A percentile compares a stretch with the other conserved stretches of the same genome.
Evolutionary conservation across 106 monocot species (phyloP).

Genomic region (Hemerocallis citrina): DNA sequence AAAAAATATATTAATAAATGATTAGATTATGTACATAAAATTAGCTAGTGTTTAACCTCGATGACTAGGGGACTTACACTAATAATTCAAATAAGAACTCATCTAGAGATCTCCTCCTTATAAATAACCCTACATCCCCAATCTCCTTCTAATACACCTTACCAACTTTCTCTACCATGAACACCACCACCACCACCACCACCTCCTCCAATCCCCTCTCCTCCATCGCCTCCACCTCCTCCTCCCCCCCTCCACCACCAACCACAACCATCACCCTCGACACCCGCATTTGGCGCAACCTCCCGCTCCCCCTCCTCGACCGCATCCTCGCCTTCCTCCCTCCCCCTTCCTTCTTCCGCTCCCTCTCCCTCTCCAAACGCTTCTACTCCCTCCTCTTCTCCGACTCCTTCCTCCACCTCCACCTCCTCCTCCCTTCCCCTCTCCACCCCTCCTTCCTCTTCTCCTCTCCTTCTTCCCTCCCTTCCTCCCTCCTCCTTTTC

Average conservation of each 20-base stretch:
- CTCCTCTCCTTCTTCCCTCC: neutral
- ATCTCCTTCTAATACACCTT: too few species aligned
- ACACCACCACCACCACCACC: neutral
- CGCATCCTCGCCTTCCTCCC: slow-evolving; percentile 18
- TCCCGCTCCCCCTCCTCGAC: slow-evolving; percentile 10
- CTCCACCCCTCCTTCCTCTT: slow-evolving; percentile 5
- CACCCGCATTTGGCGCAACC: slow-evolving; percentile 15
- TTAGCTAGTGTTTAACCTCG: too few species aligned
- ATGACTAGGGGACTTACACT: too few species aligned
- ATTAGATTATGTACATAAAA: too few species aligned
- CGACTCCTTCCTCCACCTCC: slow-evolving; percentile 10
- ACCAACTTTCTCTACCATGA: too few species aligned
- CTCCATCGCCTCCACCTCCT: neutral
- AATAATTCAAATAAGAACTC: too few species aligned
- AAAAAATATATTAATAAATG: too few species aligned
- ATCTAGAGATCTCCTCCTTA: too few species aligned
- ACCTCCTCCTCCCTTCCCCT: slow-evolving; percentile 8
- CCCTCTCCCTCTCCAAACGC: slow-evolving; percentile 8
- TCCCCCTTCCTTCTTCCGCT: slow-evolving; percentile 12
- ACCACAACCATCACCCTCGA: neutral
- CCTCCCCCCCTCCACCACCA: neutral
- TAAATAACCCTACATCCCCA: too few species aligned
- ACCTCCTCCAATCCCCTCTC: neutral
- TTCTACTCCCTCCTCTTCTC: slow-evolving; percentile 17
- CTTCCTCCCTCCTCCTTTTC: neutral